Base-by-base conservation (phyloP, 1,139 yeast species). In the Lodderomyces metapsilosis region DNA sequence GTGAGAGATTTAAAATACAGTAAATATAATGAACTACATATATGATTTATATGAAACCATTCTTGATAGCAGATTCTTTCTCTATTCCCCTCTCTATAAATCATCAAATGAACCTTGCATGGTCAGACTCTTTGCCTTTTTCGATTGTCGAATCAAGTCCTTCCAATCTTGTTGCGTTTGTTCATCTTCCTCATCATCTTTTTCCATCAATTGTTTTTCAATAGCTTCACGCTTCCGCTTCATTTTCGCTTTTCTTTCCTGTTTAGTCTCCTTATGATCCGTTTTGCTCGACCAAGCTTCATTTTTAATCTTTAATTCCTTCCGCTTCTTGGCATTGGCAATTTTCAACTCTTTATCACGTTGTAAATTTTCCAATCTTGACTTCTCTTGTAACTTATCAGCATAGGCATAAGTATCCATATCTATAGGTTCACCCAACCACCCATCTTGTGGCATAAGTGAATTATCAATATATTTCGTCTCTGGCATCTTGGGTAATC, bases 401-500 rank as follows among this genome's bases (percentile, higher is more conserved):
- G 71, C 68, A 56, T 86, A 91, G 11, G 73, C 68, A 59, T 77
- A 88, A 1, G 59, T 66, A 49, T 84, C 88, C 80, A 88, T 78
- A 54, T 84, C 78, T 11, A 79, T 75, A 43, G 62, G 66, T 54
- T 52, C 76, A 1, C 82, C 80, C 34, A 89, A 62, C 89, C 92
- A 88, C 0, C 96, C 97, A 49, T 75, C 72, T 44, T 71, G 77
- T 0, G 84, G 83, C 62, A 78, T 66, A 7, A 57, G 53, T 1
- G 66, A 74, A 25, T 68, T 66, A 9, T 73, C 59, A 2, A 85
- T 67, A 52, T 74, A 71, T 44, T 68, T 72, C 20, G 88, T 71
- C 59, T 94, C 99, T 0, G 98, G 98, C 98, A 94, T 94, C 52
- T 82, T 80, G 6, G 99, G 99, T 41, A 92, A 65, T 52, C 97